A percentile compares a stretch with the other conserved stretches of the same genome.
These are phyloP conservation scores for Lachancea fermentati DNA, from an alignment of 805 yeast genomes.

Conservation along the genomic window DNA sequence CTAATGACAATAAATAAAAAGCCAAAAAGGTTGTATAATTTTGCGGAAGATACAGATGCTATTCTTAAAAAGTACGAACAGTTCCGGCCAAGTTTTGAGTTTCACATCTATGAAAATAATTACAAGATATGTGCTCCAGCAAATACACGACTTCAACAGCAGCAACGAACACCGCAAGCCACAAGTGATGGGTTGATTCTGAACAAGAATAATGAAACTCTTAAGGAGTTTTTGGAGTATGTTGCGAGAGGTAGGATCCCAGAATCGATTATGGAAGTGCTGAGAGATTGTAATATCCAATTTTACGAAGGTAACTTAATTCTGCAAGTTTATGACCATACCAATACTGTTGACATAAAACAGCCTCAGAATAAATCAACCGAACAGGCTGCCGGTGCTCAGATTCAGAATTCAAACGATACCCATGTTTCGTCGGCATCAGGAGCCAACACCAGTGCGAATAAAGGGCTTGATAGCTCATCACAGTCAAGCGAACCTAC, in stretches of 20 bases:
- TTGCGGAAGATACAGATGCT: conserved; percentile 66
- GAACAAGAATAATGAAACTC: conserved; percentile 60
- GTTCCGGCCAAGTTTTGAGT: conserved; percentile 74
- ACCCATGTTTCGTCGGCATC: neutral
- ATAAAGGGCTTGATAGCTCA: neutral
- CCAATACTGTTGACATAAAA: conserved; percentile 40
- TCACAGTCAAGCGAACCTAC: neutral
- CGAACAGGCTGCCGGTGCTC: neutral
- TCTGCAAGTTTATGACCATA: conserved; percentile 80
- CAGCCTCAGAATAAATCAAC: conserved; percentile 1
- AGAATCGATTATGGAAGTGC: conserved; percentile 80
- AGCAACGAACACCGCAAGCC: conserved; percentile 32
- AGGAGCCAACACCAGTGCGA: conserved; percentile 1
- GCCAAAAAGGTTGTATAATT: conserved; percentile 46
- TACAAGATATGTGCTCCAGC: conserved; percentile 81
- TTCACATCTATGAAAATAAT: conserved; percentile 89
- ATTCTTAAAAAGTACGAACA: conserved; percentile 71
- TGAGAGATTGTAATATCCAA: conserved; percentile 78
- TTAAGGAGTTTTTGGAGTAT: conserved; percentile 72
- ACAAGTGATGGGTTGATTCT: conserved; percentile 72
- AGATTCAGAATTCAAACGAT: neutral
- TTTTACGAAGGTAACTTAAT: conserved; percentile 89
- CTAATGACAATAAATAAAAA: conserved; percentile 32
- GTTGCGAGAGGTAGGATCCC: conserved; percentile 82
- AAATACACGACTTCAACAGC: conserved; percentile 30